Evolutionary conservation across 805 yeast species (phyloP), one percentile per base, ranked within the genome.

Genomic region (Hanseniaspora singularis): DNA sequence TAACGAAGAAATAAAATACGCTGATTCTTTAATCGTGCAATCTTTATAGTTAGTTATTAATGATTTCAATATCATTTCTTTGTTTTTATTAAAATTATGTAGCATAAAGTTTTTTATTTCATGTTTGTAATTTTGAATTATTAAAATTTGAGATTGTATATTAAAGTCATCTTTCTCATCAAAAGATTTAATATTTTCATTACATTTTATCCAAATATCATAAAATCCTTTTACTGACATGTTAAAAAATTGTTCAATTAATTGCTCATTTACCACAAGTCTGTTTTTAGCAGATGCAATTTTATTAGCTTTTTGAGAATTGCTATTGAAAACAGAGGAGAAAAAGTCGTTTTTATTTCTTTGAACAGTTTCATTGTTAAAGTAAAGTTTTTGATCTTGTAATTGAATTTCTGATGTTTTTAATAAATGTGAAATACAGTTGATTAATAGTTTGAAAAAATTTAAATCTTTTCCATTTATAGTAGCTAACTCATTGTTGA

Each of bases 371-470:
- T 31, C 37, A 15, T 31, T 33, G 5, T 31, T 26, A 19, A 37
- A 8, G 5, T 10, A 16, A 8, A 37, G 18, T 19, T 31, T 44
- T 20, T 52, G 45, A 53, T 51, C 23, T 55, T 64, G 27, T 2
- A 44, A 22, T 26, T 27, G 37, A 18, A 19, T 37, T 8, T 37
- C 36, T 8, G 41, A 44, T 10, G 40, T 31, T 1, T 71, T 68
- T 31, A 86, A 57, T 10, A 86, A 60, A 43, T 77, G 81, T 55
- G 85, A 88, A 20, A 85, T 57, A 0, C 89, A 88, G 12, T 70
- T 62, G 38, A 71, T 62, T 40, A 70, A 60, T 38, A 70, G 57
- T 41, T 74, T 57, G 51, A 75, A 60, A 28, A 76, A 62, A 50
- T 72, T 63, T 56, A 68, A 62, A 59, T 67, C 56, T 10, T 72